A percentile compares a stretch with the other conserved stretches of the same genome.
Evolutionary conservation across 1,139 yeast genomes (phyloP).

Genomic region (Nakaseomyces bracarensis): DNA sequence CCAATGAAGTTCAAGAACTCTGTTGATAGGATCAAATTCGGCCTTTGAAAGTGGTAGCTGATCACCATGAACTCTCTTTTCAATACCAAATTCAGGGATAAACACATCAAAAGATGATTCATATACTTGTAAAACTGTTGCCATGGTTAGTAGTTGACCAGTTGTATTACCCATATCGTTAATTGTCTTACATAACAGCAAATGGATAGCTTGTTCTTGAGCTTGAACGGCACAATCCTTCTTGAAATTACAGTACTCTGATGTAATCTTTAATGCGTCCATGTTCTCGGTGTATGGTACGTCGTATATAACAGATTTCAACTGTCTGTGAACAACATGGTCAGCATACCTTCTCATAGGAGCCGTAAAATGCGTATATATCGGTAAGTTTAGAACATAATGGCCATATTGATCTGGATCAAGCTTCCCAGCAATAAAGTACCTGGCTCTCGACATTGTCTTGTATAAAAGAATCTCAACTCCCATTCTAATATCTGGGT

Average conservation of each 20-base stretch:
- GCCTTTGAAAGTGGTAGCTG: conserved; percentile 90
- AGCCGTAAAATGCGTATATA: conserved; percentile 88
- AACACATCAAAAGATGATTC: conserved; percentile 94
- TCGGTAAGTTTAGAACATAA: conserved; percentile 71
- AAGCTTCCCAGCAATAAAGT: conserved; percentile 79
- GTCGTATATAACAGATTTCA: conserved; percentile 53
- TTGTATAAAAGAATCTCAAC: conserved; percentile 74
- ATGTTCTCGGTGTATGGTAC: conserved; percentile 43
- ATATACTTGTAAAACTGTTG: conserved; percentile 84
- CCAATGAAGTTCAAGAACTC: conserved; percentile 81
- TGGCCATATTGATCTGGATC: conserved; percentile 75
- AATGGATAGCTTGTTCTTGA: conserved; percentile 90
- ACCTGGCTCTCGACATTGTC: conserved; percentile 78
- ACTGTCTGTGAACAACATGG: conserved; percentile 83
- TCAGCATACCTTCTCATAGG: conserved; percentile 92
- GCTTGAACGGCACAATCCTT: conserved; percentile 91
- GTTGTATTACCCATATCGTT: conserved; percentile 68
- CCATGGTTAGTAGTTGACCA: conserved; percentile 78
- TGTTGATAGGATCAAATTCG: conserved; percentile 66
- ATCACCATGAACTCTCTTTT: conserved; percentile 95
- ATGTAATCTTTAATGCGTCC: conserved; percentile 67
- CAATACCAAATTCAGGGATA: conserved; percentile 92
- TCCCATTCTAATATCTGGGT: conserved; percentile 59
- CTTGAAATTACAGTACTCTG: conserved; percentile 91
- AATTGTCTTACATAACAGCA: conserved; percentile 74